Conservation (phyloP, 495 filamentous ascomycete species). For the Lichenothelia convexa region DNA sequence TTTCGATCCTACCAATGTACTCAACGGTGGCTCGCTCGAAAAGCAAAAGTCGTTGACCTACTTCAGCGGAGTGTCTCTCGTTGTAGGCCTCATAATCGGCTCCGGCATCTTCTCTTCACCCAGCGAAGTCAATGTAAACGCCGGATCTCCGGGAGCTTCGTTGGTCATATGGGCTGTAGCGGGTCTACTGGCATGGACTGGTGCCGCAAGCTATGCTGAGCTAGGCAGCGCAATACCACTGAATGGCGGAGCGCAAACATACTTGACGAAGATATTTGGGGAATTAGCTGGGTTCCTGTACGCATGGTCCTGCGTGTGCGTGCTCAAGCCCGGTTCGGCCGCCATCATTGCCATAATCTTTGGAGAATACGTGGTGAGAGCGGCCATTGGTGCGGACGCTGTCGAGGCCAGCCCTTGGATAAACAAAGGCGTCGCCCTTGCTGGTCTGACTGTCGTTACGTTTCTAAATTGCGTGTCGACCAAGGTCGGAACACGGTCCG, state of each 20-base stretch:
- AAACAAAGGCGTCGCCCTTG: constrained; percentile 72
- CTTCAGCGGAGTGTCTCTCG: constrained; percentile 75
- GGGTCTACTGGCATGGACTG: constrained; percentile 86
- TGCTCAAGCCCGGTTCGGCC: constrained; percentile 79
- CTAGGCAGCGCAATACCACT: constrained; percentile 88
- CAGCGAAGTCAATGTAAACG: constrained; percentile 81
- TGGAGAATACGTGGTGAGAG: constrained; percentile 86
- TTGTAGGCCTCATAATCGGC: constrained; percentile 90
- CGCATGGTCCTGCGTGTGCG: constrained; percentile 86
- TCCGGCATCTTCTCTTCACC: constrained; percentile 93
- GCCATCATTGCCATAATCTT: constrained; percentile 97
- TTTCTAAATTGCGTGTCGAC: constrained; percentile 82
- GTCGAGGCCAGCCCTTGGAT: constrained; percentile 65
- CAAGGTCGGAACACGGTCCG: constrained; percentile 61
- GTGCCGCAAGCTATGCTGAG: constrained; percentile 89
- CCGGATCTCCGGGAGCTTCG: constrained; percentile 78
- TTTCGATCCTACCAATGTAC: constrained; percentile 28
- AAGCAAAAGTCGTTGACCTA: constrained; percentile 92
- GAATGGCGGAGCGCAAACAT: constrained; percentile 86
- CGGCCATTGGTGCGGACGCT: constrained; percentile 62
- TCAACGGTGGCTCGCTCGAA: constrained; percentile 49
- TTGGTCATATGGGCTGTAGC: constrained; percentile 82
- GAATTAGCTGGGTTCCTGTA: constrained; percentile 84
- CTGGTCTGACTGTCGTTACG: constrained; percentile 58
- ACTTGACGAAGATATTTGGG: constrained; percentile 88